These are phyloP conservation scores for Diversispora epigaea DNA, from an alignment of 192 early-diverging fungal genomes.

Conservation along the genomic window DNA sequence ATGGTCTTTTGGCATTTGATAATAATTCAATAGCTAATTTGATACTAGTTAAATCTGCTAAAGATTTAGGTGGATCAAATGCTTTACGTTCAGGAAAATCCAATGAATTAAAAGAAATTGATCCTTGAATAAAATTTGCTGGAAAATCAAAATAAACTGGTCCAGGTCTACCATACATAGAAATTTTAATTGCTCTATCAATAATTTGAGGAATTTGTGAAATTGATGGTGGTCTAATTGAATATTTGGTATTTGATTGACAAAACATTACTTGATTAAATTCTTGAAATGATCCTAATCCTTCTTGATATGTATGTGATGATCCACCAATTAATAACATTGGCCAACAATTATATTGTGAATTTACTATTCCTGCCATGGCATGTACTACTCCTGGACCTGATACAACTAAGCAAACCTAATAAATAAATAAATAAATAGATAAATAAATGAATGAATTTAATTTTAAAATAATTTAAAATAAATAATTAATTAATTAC, in stretches of 20 bases:
- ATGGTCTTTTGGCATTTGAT: constrained; percentile 50
- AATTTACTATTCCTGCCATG: constrained; percentile 66
- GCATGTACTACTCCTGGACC: constrained; percentile 75
- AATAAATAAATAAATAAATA: not conserved
- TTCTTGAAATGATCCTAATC: constrained; percentile 74
- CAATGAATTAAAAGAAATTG: constrained; percentile 6
- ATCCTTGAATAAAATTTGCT: constrained; percentile 63
- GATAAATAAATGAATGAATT: not conserved
- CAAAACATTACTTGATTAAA: constrained; percentile 63
- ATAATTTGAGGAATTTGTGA: constrained; percentile 53
- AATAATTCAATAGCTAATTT: constrained; percentile 47
- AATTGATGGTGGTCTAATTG: constrained; percentile 50
- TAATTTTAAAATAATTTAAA: not conserved
- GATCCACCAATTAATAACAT: constrained; percentile 68
- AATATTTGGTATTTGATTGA: constrained; percentile 61
- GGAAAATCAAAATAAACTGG: constrained; percentile 68
- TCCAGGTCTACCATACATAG: constrained; percentile 61
- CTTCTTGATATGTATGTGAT: constrained; percentile 49
- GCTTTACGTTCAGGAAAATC: constrained; percentile 28
- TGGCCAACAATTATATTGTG: constrained; percentile 71
- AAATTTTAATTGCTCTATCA: constrained; percentile 53
- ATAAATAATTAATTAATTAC: not conserved
- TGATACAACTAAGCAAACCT: constrained; percentile 63
- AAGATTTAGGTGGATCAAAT: constrained; percentile 34
- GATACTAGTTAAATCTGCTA: constrained; percentile 54